Evolutionary conservation across 2,329 filamentous ascomycete genomes (phyloP).

Genomic region (Trichoderma atrobrunneum): DNA sequence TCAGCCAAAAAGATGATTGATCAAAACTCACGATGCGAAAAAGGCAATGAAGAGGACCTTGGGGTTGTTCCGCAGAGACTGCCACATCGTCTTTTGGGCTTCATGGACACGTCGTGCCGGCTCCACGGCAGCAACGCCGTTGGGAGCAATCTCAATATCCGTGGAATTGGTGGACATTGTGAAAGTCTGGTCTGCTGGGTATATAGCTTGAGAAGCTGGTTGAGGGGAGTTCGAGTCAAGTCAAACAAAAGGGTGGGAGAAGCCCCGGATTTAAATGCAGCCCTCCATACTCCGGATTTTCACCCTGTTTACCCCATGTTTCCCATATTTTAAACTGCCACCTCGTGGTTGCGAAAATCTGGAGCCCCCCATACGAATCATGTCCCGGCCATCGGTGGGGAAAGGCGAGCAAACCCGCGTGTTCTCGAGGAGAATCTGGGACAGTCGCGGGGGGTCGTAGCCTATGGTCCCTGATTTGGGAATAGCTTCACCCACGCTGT

Average conservation of each 20-base stretch:
- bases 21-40: constrained; percentile 38
- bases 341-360: constrained; percentile 6
- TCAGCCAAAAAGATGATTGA: not conserved
- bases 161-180: constrained; percentile 18
- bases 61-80: constrained; percentile 34
- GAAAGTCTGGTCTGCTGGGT: not conserved
- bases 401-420: not conserved
- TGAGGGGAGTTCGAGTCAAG: not conserved
- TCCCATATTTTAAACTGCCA: constrained; percentile 15
- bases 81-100: constrained; percentile 26
- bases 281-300: constrained; percentile 4
- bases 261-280: constrained; percentile 17
- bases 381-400: constrained; percentile 8
- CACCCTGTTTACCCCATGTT: constrained; percentile 18
- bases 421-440: constrained; percentile 2
- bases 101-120: constrained; percentile 20
- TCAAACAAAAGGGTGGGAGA: not conserved
- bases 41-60: constrained; percentile 40
- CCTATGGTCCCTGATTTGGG: constrained; percentile 19
- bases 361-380: constrained; percentile 13
- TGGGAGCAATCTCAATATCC: constrained; percentile 20
- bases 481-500: not conserved
- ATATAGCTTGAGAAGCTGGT: not conserved
- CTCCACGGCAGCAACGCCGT: constrained; percentile 20
- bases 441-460: constrained; percentile 16